These are phyloP conservation scores for Saccharomyces pastorianus DNA, from an alignment of 1,139 yeast genomes.

Conservation along the genomic window DNA sequence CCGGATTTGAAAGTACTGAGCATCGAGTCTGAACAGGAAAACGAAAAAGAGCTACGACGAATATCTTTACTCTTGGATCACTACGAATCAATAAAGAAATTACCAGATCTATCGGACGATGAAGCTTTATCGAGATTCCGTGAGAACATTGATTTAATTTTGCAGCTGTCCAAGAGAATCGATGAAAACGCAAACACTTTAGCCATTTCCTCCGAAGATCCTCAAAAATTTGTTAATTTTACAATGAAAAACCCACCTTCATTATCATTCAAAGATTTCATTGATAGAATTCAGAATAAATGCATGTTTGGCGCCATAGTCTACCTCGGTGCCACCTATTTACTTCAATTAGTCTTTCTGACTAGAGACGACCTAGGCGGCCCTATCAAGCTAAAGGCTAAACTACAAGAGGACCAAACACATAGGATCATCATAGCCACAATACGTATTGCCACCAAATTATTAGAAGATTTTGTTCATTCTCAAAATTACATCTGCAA, in stretches of 20 bases:
- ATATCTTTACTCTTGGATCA: not conserved
- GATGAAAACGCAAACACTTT: not conserved
- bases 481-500: conserved; percentile 44
- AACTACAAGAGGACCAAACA: conserved; percentile 33
- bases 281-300: conserved; percentile 19
- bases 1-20: not conserved
- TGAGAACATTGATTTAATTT: conserved; percentile 4
- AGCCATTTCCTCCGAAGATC: not conserved
- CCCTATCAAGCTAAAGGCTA: conserved; percentile 33
- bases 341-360: conserved; percentile 33
- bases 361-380: conserved; percentile 32
- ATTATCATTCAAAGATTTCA: conserved; percentile 14
- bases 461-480: conserved; percentile 45
- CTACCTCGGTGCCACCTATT: conserved; percentile 18
- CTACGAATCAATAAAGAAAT: not conserved
- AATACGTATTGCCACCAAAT: conserved; percentile 43
- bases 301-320: conserved; percentile 20
- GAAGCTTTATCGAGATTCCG: conserved; percentile 1
- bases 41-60: conserved; percentile 1
- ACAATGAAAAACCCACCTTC: conserved; percentile 21
- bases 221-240: conserved; percentile 7
- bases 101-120: not conserved
- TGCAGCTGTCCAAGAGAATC: conserved; percentile 1
- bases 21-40: not conserved
- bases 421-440: conserved; percentile 45